phyloP scores from a whole-genome alignment of 2,329 filamentous ascomycete genomes.

The Bipolaris sorokiniana region DNA sequence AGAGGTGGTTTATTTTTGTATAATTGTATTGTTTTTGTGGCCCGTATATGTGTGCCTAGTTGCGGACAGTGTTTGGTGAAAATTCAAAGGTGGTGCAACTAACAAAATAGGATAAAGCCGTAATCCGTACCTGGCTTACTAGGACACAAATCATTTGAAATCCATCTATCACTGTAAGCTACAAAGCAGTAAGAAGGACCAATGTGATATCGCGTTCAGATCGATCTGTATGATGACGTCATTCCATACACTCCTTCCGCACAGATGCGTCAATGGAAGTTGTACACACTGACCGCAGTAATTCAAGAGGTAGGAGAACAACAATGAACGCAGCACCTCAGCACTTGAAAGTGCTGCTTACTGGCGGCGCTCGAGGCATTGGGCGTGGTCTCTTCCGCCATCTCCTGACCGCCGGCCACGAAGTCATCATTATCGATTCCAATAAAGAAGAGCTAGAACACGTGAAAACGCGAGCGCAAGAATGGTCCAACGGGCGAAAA shows the following conservation, averaged over 20 bases:
- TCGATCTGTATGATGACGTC: background rate
- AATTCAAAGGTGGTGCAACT: no score
- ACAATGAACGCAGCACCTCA: conserved; percentile 8
- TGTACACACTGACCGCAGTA: background rate
- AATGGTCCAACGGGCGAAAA: conserved; percentile 24
- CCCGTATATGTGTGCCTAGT: background rate
- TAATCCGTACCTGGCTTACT: no score
- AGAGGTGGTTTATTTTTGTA: background rate
- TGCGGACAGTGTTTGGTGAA: background rate
- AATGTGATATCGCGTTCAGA: background rate
- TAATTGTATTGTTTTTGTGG: background rate
- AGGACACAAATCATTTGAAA: no score
- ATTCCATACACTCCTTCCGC: background rate
- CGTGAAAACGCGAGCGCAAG: conserved; percentile 39
- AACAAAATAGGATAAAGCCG: no score
- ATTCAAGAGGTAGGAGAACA: background rate
- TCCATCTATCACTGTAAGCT: background rate
- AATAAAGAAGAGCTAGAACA: conserved; percentile 51
- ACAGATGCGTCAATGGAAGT: background rate
- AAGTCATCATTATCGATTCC: conserved; percentile 55
- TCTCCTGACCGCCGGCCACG: conserved; percentile 52
- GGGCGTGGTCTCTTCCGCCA: conserved; percentile 54
- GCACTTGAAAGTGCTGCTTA: conserved; percentile 45
- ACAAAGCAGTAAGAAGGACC: background rate
- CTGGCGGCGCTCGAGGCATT: conserved; percentile 56